Evolutionary conservation across 768 basidiomycete species (phyloP).

Genomic region (Mycena polygramma): DNA sequence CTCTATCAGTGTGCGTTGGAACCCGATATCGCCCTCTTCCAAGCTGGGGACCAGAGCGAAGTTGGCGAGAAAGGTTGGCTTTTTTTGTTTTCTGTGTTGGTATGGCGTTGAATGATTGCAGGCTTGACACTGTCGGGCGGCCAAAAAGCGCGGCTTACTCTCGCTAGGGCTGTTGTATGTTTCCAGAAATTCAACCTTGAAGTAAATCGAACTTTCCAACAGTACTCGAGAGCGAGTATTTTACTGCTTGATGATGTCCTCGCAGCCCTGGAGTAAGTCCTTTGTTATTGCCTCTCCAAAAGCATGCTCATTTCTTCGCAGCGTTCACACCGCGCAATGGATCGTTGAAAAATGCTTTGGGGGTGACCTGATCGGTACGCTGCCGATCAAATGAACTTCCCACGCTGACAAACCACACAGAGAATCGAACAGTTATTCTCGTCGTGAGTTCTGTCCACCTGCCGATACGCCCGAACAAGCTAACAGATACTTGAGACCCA

Average conservation of each 20-base stretch:
- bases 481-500: constrained; percentile 52
- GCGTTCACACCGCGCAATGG: constrained; percentile 63
- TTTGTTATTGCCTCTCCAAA: too few species aligned
- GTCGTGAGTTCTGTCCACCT: constrained; percentile 51
- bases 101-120: background rate
- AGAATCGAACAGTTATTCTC: constrained; percentile 56
- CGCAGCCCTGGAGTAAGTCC: constrained; percentile 60
- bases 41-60: constrained; percentile 72
- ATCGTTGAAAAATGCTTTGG: constrained; percentile 62
- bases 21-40: constrained; percentile 75
- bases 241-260: constrained; percentile 81
- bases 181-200: background rate
- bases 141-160: constrained; percentile 61
- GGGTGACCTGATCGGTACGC: constrained; percentile 52
- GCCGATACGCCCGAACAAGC: background rate
- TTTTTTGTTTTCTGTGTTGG: constrained; percentile 58
- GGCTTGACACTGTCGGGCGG: constrained; percentile 47
- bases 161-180: constrained; percentile 56
- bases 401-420: background rate
- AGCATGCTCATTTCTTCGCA: constrained; percentile 36
- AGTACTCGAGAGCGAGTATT: constrained; percentile 64
- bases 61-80: constrained; percentile 70
- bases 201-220: constrained; percentile 40
- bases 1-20: constrained; percentile 82
- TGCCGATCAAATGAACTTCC: background rate